Conservation (phyloP, 1,284 basidiomycete genomes). For the Acaromyces ingoldii region DNA sequence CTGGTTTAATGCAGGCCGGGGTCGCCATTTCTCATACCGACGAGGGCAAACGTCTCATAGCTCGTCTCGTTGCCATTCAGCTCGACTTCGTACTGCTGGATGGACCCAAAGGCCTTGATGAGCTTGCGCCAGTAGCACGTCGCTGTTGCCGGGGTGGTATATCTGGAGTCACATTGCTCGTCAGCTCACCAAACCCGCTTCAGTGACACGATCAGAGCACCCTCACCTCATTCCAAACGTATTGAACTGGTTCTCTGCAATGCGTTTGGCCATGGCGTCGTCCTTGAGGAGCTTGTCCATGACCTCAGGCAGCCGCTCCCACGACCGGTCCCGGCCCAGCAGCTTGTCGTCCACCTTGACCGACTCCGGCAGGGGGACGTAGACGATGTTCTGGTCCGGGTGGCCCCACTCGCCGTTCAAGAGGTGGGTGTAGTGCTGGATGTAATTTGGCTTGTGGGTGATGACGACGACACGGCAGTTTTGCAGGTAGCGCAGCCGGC, state of each 20-base stretch:
- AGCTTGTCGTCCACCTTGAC: conserved; percentile 12
- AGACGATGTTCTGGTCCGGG: conserved; percentile 48
- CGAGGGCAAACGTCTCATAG: conserved; percentile 36
- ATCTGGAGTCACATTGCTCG: too few relatives aligned
- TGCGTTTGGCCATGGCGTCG: conserved; percentile 30
- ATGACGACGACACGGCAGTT: conserved; percentile 43
- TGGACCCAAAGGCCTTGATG: conserved; percentile 19
- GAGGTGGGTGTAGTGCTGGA: conserved; percentile 46
- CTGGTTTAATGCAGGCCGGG: too few relatives aligned
- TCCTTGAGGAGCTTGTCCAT: conserved; percentile 35
- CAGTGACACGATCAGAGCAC: too few relatives aligned
- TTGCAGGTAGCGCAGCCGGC: conserved; percentile 39
- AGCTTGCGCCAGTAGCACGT: conserved; percentile 42
- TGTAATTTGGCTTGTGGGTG: conserved; percentile 39
- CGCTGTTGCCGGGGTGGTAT: conserved; percentile 28
- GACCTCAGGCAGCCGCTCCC: conserved; percentile 37
- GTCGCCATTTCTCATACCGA: conserved; percentile 14
- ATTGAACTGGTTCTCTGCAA: conserved; percentile 43
- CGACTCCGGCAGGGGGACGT: conserved; percentile 27
- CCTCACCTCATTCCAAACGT: conserved; percentile 34
- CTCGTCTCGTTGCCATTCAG: conserved; percentile 38
- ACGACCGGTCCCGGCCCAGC: conserved; percentile 27
- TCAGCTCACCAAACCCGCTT: too few relatives aligned
- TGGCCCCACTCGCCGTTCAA: conserved; percentile 34
- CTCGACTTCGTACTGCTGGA: conserved; percentile 27